A percentile compares a stretch with the other conserved stretches of the same genome.
These are phyloP conservation scores for Xylariaceae sp. DNA, from an alignment of 2,329 filamentous ascomycete species.

Conservation along the genomic window DNA sequence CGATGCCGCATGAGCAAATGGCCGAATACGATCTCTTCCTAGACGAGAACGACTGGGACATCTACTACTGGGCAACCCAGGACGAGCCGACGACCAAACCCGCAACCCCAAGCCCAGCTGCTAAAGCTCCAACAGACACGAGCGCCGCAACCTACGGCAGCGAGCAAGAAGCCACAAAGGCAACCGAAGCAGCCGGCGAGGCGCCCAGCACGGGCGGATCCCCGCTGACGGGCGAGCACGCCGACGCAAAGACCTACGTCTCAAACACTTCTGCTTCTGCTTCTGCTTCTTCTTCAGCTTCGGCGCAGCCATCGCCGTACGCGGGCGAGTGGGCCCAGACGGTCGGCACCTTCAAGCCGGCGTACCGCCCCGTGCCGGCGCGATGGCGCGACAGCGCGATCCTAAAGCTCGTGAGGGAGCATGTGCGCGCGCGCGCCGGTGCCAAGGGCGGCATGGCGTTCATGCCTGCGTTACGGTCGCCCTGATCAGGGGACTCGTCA, in stretches of 20 bases:
- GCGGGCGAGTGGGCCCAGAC: slow-evolving; percentile 95
- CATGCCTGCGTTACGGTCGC: slow-evolving; percentile 46
- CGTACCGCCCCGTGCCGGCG: slow-evolving; percentile 82
- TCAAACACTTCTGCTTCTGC: slow-evolving; percentile 31
- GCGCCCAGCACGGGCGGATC: slow-evolving; percentile 30
- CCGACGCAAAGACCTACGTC: slow-evolving; percentile 25
- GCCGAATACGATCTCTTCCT: slow-evolving; percentile 86
- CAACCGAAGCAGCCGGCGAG: slow-evolving; percentile 12
- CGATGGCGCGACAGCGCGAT: slow-evolving; percentile 85
- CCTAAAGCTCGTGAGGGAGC: slow-evolving; percentile 67
- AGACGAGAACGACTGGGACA: slow-evolving; percentile 99
- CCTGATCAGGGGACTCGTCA: no score
- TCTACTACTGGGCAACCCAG: slow-evolving; percentile 99
- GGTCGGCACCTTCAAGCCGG: slow-evolving; percentile 86
- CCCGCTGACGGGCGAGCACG: slow-evolving; percentile 26
- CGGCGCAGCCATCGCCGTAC: slow-evolving; percentile 28
- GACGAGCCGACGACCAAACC: slow-evolving; percentile 55
- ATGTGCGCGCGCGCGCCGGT: slow-evolving; percentile 66
- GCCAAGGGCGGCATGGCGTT: slow-evolving; percentile 51
- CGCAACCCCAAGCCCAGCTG: slow-evolving; percentile 17
- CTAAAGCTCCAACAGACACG: slow-evolving; percentile 25
- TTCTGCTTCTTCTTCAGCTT: not conserved
- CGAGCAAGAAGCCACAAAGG: slow-evolving; percentile 19
- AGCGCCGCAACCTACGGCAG: slow-evolving; percentile 45
- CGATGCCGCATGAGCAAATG: slow-evolving; percentile 71